Evolutionary conservation across 2,329 filamentous ascomycete genomes (phyloP).

Genomic region (Aspergillus arachidicola): DNA sequence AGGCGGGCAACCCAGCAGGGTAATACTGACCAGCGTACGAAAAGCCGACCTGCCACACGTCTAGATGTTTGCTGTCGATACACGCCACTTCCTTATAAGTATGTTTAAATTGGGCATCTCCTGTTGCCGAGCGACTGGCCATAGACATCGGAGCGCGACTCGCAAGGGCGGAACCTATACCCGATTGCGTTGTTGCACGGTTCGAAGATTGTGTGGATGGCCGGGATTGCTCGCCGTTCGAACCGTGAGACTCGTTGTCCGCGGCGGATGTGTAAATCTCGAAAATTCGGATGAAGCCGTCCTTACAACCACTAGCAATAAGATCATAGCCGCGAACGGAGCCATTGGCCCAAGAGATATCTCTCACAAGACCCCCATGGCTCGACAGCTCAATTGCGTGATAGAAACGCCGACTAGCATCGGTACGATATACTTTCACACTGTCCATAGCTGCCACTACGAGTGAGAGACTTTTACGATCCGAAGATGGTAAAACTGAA

Average conservation of each 20-base stretch:
- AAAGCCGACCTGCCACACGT: constrained; percentile 50
- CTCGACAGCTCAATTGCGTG: constrained; percentile 74
- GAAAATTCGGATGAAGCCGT: constrained; percentile 88
- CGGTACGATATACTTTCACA: constrained; percentile 80
- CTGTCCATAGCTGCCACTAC: constrained; percentile 84
- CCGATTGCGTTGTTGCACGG: constrained; percentile 41
- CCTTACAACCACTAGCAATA: constrained; percentile 88
- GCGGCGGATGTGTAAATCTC: constrained; percentile 52
- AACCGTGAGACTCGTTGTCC: constrained; percentile 29
- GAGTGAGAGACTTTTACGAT: constrained; percentile 75
- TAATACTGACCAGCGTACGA: constrained; percentile 43
- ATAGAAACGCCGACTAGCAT: constrained; percentile 77
- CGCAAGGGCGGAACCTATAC: constrained; percentile 46
- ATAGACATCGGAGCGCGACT: constrained; percentile 34
- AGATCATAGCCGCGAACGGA: constrained; percentile 89
- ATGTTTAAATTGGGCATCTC: constrained; percentile 45
- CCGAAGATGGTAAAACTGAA: constrained; percentile 78
- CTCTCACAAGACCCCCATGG: constrained; percentile 77
- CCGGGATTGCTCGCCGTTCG: constrained; percentile 31
- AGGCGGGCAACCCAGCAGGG: background rate
- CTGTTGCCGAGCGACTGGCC: constrained; percentile 35
- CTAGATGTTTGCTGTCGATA: constrained; percentile 47
- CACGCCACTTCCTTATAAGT: constrained; percentile 46
- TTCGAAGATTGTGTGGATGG: constrained; percentile 28
- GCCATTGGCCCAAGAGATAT: constrained; percentile 89